Evolutionary conservation across 2,329 filamentous ascomycete genomes (phyloP).

Genomic region (Clonostachys rosea): DNA sequence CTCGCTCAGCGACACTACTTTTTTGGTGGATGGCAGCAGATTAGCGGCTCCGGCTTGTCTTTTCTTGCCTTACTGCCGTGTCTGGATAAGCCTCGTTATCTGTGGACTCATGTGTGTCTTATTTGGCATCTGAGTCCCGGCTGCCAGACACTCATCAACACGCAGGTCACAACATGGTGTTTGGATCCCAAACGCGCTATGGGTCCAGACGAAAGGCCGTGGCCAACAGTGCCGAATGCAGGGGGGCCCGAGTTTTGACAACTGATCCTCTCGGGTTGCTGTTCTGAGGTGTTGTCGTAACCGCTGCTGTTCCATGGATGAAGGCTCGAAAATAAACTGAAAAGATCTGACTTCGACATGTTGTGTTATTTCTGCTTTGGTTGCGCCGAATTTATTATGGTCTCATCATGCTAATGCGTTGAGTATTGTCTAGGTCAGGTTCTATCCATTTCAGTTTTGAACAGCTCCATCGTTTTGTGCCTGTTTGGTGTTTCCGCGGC

Average conservation of each 20-base stretch:
- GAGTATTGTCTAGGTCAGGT: background rate
- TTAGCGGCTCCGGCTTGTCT: background rate
- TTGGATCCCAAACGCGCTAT: constrained; percentile 27
- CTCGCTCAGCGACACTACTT: background rate
- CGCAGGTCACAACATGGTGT: constrained; percentile 47
- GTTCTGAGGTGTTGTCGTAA: constrained; percentile 21
- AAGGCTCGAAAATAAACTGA: constrained; percentile 56
- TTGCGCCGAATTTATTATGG: background rate
- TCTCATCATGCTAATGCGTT: background rate
- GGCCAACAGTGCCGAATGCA: constrained; percentile 34
- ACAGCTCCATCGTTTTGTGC: background rate
- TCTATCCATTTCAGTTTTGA: background rate
- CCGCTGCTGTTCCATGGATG: constrained; percentile 45
- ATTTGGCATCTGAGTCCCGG: background rate
- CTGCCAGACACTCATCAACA: background rate
- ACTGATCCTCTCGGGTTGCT: background rate
- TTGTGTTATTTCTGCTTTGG: constrained; percentile 1
- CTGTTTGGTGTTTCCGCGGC: background rate
- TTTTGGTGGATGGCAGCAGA: background rate
- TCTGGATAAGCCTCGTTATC: background rate
- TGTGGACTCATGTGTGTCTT: constrained; percentile 1
- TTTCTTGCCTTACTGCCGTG: background rate
- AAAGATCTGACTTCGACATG: constrained; percentile 61
- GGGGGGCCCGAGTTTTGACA: background rate
- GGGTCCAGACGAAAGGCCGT: constrained; percentile 55